Conservation (phyloP, 116 monocot genomes). For the Dioscorea cayenensis region DNA sequence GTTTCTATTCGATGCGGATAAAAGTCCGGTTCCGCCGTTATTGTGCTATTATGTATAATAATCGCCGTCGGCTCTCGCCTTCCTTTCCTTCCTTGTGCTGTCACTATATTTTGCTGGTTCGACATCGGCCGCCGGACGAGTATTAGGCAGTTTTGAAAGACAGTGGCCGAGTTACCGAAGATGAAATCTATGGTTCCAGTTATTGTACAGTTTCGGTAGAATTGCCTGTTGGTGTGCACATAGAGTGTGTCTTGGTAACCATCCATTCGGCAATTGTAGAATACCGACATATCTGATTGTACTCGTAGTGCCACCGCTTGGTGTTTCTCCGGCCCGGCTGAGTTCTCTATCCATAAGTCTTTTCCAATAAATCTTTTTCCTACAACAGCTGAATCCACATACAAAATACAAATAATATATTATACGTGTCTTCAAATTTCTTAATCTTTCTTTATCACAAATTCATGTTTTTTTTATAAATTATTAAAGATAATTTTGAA, state of each 20-base stretch:
- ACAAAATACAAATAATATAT: neutral
- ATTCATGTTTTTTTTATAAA: too few species aligned
- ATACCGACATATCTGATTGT: conserved; percentile 35
- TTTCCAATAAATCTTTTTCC: conserved; percentile 35
- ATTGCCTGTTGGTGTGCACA: conserved; percentile 35
- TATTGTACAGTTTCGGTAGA: conserved; percentile 46
- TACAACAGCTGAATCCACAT: conserved; percentile 11
- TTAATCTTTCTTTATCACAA: too few species aligned
- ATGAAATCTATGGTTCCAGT: conserved; percentile 54
- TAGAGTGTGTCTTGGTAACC: conserved; percentile 58
- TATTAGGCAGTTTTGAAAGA: conserved; percentile 45
- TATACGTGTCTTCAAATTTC: too few species aligned
- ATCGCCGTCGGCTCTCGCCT: conserved; percentile 6
- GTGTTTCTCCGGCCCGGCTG: conserved; percentile 44
- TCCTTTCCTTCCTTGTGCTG: conserved; percentile 41
- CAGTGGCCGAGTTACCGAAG: conserved; percentile 37
- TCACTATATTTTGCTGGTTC: conserved; percentile 58
- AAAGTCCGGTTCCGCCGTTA: conserved; percentile 24
- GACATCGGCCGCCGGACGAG: conserved; percentile 24
- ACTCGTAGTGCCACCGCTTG: conserved; percentile 54
- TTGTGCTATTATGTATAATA: conserved; percentile 50
- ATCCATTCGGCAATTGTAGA: conserved; percentile 41
- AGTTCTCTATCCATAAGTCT: conserved; percentile 40
- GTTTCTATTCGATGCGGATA: conserved; percentile 2
- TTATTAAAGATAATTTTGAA: too few species aligned